A percentile compares a stretch with the other conserved stretches of the same genome.
phyloP scores from a whole-genome alignment of 345 rosid species.

The Lepidium sativum region DNA sequence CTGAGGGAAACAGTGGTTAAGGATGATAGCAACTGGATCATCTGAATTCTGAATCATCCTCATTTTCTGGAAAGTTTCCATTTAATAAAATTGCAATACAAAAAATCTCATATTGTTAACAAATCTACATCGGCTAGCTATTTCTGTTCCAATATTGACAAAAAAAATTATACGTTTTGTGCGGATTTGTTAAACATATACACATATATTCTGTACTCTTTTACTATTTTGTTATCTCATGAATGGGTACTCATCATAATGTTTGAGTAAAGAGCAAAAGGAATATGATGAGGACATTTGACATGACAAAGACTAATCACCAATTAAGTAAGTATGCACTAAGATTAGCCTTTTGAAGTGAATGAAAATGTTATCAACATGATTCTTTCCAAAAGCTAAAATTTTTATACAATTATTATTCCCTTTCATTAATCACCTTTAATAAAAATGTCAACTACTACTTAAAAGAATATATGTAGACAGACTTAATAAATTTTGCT shows the following conservation, averaged over 20 bases:
- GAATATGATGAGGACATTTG: neutral
- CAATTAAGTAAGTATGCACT: neutral
- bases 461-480: neutral
- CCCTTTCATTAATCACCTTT: neutral
- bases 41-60: constrained; percentile 8
- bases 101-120: neutral
- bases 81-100: neutral
- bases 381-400: no score
- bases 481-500: neutral
- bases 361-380: neutral
- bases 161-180: no score
- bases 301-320: neutral
- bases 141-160: no score
- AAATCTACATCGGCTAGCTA: no score
- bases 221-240: neutral
- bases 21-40: constrained; percentile 40
- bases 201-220: no score
- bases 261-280: neutral
- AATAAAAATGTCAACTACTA: constrained; percentile 9
- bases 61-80: neutral
- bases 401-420: neutral
- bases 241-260: neutral
- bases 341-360: neutral
- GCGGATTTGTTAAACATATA: no score
- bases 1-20: constrained; percentile 37